These are phyloP conservation scores for Ogataea minuta DNA, from an alignment of 805 yeast genomes.

Conservation along the genomic window DNA sequence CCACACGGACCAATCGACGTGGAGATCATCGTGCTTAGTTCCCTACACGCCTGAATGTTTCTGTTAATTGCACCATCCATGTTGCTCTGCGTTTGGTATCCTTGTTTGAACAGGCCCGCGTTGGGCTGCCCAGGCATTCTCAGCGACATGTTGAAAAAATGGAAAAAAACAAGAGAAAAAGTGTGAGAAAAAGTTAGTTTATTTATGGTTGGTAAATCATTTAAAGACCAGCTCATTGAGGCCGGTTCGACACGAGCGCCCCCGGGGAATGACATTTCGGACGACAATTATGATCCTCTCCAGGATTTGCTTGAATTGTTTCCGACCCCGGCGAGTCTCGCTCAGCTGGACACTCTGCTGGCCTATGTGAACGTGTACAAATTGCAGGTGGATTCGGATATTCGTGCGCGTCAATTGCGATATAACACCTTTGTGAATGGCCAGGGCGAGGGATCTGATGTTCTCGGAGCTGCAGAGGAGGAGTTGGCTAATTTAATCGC, in stretches of 20 bases:
- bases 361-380: slow-evolving; percentile 52
- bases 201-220: slow-evolving; percentile 17
- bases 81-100: slow-evolving; percentile 80
- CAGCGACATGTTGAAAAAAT: slow-evolving; percentile 61
- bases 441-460: slow-evolving; percentile 21
- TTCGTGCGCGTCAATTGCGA: slow-evolving; percentile 37
- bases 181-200: slow-evolving; percentile 4
- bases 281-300: slow-evolving; percentile 50
- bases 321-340: slow-evolving; percentile 47
- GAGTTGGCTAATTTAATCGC: slow-evolving; percentile 42
- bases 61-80: slow-evolving; percentile 94
- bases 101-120: slow-evolving; percentile 92
- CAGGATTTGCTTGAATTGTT: slow-evolving; percentile 52
- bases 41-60: slow-evolving; percentile 92
- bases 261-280: slow-evolving; percentile 26
- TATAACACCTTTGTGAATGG: slow-evolving; percentile 31
- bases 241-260: slow-evolving; percentile 15
- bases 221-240: slow-evolving; percentile 26
- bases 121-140: slow-evolving; percentile 91
- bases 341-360: slow-evolving; percentile 49
- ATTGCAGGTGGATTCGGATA: slow-evolving; percentile 44
- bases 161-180: slow-evolving; percentile 8
- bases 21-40: slow-evolving; percentile 84
- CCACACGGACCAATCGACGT: slow-evolving; percentile 98
- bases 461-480: slow-evolving; percentile 26